phyloP scores from a whole-genome alignment of 1,284 basidiomycete species.

The Puccinia triticina region DNA sequence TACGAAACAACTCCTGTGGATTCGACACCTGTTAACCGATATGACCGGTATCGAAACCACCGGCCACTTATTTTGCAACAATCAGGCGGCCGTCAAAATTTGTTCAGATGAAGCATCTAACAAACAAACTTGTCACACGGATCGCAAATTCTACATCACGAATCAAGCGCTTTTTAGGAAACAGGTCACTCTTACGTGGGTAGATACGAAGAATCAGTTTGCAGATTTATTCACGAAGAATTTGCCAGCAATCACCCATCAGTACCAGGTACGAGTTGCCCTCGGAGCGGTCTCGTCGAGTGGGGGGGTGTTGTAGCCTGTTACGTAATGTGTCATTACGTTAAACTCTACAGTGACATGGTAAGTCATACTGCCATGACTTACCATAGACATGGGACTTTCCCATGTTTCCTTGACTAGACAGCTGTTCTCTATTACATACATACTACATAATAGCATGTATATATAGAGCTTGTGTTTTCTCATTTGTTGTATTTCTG shows the following conservation, averaged over 20 bases:
- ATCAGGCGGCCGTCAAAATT: not conserved
- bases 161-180: not conserved
- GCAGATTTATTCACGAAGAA: not conserved
- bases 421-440: no score
- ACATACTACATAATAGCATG: no score
- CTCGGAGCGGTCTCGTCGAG: no score
- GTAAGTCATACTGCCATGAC: no score
- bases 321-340: no score
- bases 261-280: not conserved
- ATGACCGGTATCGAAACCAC: not conserved
- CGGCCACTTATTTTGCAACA: not conserved
- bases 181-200: not conserved
- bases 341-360: no score
- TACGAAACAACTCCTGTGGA: not conserved
- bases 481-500: no score
- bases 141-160: constrained; percentile 15
- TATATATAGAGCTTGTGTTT: no score
- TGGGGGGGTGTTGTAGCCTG: no score
- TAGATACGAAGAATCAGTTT: not conserved
- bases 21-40: not conserved
- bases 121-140: not conserved
- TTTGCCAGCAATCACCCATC: not conserved
- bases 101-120: not conserved
- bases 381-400: no score
- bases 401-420: no score